Evolutionary conservation across 495 filamentous ascomycete species (phyloP).

Genomic region (Lentithecium fluviatile): DNA sequence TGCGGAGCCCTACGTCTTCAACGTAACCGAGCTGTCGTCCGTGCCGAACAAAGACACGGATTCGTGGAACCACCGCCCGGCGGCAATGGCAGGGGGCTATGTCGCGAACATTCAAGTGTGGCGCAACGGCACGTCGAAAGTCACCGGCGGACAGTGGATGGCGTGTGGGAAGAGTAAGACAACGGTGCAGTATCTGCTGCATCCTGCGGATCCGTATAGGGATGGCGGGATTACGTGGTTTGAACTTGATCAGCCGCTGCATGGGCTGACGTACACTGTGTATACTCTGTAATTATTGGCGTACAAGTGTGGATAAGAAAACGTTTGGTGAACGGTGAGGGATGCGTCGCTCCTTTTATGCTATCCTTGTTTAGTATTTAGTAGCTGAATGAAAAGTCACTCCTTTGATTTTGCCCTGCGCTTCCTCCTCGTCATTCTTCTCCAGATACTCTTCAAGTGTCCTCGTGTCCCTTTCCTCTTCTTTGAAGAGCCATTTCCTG

Average conservation of each 20-base stretch:
- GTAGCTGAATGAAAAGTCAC: no score
- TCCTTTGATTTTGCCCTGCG: no score
- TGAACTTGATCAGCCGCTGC: slow-evolving; percentile 20
- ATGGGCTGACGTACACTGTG: slow-evolving; percentile 29
- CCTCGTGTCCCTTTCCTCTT: no score
- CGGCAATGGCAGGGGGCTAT: neutral
- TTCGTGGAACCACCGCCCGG: slow-evolving; percentile 29
- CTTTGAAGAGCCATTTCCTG: no score
- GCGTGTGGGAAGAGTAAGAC: slow-evolving; percentile 5
- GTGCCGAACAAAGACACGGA: slow-evolving; percentile 18
- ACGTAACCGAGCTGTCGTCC: slow-evolving; percentile 12
- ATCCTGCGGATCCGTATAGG: slow-evolving; percentile 1
- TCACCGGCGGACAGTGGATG: slow-evolving; percentile 1
- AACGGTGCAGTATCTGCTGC: slow-evolving; percentile 11
- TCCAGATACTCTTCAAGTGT: no score
- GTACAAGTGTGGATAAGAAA: no score
- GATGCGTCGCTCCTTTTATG: no score
- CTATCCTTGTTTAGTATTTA: no score
- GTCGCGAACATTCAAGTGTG: slow-evolving; percentile 18
- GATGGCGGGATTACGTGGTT: slow-evolving; percentile 21
- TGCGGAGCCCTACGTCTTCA: slow-evolving; percentile 8
- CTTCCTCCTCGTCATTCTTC: no score
- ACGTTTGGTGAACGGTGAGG: no score
- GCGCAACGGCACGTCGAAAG: neutral
- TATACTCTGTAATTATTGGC: neutral